Base-by-base conservation (phyloP, 345 rosid genomes). In the Litchi chinensis region DNA sequence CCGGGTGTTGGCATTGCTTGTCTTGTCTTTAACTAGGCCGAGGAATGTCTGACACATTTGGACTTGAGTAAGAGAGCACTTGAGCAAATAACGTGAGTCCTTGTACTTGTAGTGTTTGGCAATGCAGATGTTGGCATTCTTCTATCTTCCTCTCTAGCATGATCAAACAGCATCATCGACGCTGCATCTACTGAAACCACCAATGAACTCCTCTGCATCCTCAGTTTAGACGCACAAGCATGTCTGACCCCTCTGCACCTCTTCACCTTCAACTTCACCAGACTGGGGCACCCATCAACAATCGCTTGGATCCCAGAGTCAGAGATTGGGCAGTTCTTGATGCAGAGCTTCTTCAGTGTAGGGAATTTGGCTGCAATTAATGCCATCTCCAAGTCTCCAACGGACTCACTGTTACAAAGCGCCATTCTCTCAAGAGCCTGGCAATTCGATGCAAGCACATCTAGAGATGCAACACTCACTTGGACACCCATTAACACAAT, bases 261-360 rank as follows among this genome's bases (percentile, higher is more conserved):
- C 86, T 88, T 88, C 70, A 88, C 86, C 81, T 86, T 88, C 85
- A 88, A 46, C 71, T 88, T 88, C 81, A 86, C 86, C 70, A 88
- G 77, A 68, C 71, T 81, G 7, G 86, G 74, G 24, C 87, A 88
- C 18, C 90, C 90, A 1, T 50, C 73, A 1, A 76, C 86, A 3
- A 85, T 76, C 3, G 86, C 87, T 79, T 77, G 82, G 1, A 88
- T 79, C n/a, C 89, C 89, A 8, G 37, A 24, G 44, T 71, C 77
- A 0, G 91, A 79, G 21, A 88, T 70, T 3, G 91, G 89, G 73
- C 91, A 86, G 64, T 77, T 88, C 83, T 88, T 88, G 41, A 88
- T 79, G 82, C 91, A 88, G 4, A 88, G 86, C 83, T 86, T 88
- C 83, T 84, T 88, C 80, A 88, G 44, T 6, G 85, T 85, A 10